Evolutionary conservation across 75 land plant genomes (phyloP).

Genomic region (Sequoia sempervirens): DNA sequence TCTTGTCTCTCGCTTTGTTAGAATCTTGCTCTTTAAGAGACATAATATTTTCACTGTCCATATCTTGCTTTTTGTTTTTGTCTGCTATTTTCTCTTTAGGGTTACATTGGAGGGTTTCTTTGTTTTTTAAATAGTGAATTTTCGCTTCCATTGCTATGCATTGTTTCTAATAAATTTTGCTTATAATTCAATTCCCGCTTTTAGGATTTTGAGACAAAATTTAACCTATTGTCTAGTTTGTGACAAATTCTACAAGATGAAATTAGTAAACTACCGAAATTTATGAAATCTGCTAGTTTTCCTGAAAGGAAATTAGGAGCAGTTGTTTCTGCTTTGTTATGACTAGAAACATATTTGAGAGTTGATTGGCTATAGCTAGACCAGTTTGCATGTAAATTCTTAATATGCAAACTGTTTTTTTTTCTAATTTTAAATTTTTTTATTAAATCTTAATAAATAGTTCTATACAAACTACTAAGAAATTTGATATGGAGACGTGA

Average conservation of each 20-base stretch:
- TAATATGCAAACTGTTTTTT: not conserved
- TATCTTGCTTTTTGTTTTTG: not conserved
- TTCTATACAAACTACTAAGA: not conserved
- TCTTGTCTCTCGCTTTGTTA: not conserved
- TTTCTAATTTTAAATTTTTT: not conserved
- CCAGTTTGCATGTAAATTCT: not conserved
- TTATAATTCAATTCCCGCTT: not conserved
- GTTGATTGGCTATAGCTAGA: not conserved
- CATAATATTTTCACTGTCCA: too few relatives aligned
- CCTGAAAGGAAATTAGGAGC: not conserved
- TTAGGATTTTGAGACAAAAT: not conserved
- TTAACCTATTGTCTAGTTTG: not conserved
- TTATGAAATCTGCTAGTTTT: not conserved
- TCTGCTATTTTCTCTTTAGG: not conserved
- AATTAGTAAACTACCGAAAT: not conserved
- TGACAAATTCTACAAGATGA: not conserved
- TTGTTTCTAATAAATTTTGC: not conserved
- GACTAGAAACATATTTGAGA: not conserved
- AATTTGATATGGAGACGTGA: not conserved
- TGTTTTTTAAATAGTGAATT: not conserved
- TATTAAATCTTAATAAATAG: too few relatives aligned
- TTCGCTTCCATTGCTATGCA: not conserved
- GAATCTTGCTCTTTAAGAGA: not conserved
- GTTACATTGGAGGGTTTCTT: not conserved
- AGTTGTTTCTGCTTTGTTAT: not conserved